A percentile compares a stretch with the other conserved stretches of the same genome.
phyloP scores from a whole-genome alignment of 1,284 basidiomycete genomes.

The Trametes versicolor region DNA sequence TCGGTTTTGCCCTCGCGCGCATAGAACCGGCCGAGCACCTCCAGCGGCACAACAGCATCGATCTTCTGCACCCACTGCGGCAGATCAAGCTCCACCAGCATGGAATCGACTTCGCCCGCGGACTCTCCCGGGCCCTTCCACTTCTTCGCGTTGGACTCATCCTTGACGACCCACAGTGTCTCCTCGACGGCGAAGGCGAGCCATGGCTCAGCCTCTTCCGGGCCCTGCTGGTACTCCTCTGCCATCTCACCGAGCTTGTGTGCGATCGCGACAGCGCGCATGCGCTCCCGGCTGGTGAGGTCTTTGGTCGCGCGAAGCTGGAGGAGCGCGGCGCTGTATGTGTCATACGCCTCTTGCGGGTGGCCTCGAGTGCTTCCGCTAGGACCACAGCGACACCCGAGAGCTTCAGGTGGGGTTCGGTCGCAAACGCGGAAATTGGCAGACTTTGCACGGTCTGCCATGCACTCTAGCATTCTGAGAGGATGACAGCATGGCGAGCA shows the following conservation, averaged over 20 bases:
- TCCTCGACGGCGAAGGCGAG: conserved; percentile 72
- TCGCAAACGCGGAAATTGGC: conserved; percentile 57
- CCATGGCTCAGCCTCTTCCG: conserved; percentile 65
- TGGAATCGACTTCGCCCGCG: conserved; percentile 33
- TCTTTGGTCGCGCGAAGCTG: conserved; percentile 35
- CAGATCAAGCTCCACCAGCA: conserved; percentile 63
- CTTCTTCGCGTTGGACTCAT: conserved; percentile 25
- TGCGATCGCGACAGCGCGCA: conserved; percentile 71
- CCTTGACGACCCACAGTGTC: conserved; percentile 49
- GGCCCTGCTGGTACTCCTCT: conserved; percentile 48
- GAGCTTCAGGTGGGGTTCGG: conserved; percentile 70
- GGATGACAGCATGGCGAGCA: conserved; percentile 12
- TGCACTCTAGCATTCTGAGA: conserved; percentile 55
- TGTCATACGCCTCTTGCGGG: conserved; percentile 60
- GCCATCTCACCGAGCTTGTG: conserved; percentile 73
- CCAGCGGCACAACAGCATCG: conserved; percentile 74
- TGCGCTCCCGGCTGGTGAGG: conserved; percentile 55
- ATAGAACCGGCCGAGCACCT: conserved; percentile 74
- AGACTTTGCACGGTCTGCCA: conserved; percentile 64
- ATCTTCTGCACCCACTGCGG: conserved; percentile 69
- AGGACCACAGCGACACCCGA: conserved; percentile 76
- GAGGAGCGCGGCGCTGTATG: conserved; percentile 56
- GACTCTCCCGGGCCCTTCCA: conserved; percentile 29
- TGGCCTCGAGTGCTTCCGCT: conserved; percentile 67
- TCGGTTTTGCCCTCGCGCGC: conserved; percentile 63